These are phyloP conservation scores for Serendipita sp. DNA, from an alignment of 768 basidiomycete species.

Conservation along the genomic window DNA sequence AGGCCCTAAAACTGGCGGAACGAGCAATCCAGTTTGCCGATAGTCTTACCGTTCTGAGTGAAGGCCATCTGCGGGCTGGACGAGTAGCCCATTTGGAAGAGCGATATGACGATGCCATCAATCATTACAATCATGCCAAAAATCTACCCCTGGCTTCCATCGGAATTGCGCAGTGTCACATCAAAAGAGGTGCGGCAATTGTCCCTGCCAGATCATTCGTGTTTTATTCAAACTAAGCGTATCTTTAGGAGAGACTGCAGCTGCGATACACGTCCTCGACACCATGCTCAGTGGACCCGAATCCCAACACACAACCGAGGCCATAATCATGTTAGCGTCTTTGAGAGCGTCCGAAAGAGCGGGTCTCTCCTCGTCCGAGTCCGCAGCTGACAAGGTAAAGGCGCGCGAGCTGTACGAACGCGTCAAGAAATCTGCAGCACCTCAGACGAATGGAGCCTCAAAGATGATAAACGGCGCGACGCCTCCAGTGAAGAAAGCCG, in stretches of 20 bases:
- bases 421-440: slow-evolving; percentile 33
- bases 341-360: slow-evolving; percentile 72
- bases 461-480: background rate
- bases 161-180: slow-evolving; percentile 75
- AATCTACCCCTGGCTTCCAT: slow-evolving; percentile 64
- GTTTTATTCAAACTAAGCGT: background rate
- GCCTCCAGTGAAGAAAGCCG: background rate
- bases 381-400: slow-evolving; percentile 48
- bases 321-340: slow-evolving; percentile 76
- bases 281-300: slow-evolving; percentile 54
- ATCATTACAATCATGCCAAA: slow-evolving; percentile 51
- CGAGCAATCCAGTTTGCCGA: slow-evolving; percentile 90
- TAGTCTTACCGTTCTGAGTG: slow-evolving; percentile 66
- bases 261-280: slow-evolving; percentile 75
- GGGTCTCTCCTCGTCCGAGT: slow-evolving; percentile 59
- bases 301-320: slow-evolving; percentile 58
- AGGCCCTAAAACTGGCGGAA: slow-evolving; percentile 89
- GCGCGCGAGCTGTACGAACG: slow-evolving; percentile 76
- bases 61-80: slow-evolving; percentile 73
- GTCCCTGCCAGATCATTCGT: background rate
- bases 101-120: slow-evolving; percentile 42
- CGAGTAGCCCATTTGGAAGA: slow-evolving; percentile 67
- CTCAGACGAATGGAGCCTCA: slow-evolving; percentile 20
- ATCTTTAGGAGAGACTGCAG: slow-evolving; percentile 55
- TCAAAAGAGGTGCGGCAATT: slow-evolving; percentile 50